Base-by-base conservation (phyloP, 2,329 filamentous ascomycete species). In the Cadophora malorum region DNA sequence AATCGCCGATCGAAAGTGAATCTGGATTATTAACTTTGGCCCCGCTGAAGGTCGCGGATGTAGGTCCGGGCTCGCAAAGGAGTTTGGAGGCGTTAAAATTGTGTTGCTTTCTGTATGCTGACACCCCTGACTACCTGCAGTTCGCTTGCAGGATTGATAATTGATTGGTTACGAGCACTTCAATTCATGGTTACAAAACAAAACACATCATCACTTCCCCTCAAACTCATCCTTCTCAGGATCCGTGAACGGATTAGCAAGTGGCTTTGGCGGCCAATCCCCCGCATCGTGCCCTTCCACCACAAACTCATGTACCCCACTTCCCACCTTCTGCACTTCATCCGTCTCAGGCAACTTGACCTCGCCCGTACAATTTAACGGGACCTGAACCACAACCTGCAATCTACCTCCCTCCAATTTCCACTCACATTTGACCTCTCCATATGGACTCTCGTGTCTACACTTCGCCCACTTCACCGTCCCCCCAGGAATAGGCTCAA, bases 401-500 rank as follows among this genome's bases (percentile, higher is more conserved):
- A 75, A 74, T 16, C 49, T 66, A 6, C 60, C 35, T 25, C 33
- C 61, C 31, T 70, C 31, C 9, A 72, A 31, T 35, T 65, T 33
- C 74, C 74, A 76, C 41, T 69, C 66, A 64, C 71, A 72, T 19
- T 33, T 64, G 1, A 79, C 67, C 52, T 61, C 16, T 3, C 78
- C 78, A 72, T 79, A 79, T 2, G 76, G 74, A 9, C 72, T 70
- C 21, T 72, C 21, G 71, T 76, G 76, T 19, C 50, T 72, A 2
- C 73, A 74, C 53, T 76, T 74, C 1, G 78, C 78, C 31, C 68
- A 70, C 10, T 68, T 76, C 19, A 79, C 64, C 4, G 71, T 72
- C 6, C 77, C 78, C 4, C 78, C 78, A 0, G 78, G 78, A 12
- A 76, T 67, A 2, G 78, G 78, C 4, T 70, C 69, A 19, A 80